A percentile compares a stretch with the other conserved stretches of the same genome.
Evolutionary conservation across 2,329 filamentous ascomycete species (phyloP).

Genomic region (Fusarium sp.): DNA sequence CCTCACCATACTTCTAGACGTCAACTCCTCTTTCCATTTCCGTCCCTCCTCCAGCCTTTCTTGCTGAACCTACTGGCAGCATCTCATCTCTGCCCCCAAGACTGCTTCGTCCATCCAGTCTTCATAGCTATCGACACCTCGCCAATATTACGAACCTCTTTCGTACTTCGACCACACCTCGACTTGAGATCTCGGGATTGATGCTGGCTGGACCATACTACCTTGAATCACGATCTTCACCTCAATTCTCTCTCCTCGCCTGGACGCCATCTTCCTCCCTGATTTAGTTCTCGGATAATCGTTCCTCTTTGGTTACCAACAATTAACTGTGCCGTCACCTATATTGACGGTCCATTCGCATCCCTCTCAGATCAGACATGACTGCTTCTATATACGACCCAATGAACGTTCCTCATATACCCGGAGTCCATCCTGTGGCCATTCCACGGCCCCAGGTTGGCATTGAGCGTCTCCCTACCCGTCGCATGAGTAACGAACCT

Average conservation of each 20-base stretch:
- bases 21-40: slow-evolving; percentile 46
- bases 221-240: slow-evolving; percentile 11
- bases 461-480: slow-evolving; percentile 83
- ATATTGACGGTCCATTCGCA: slow-evolving; percentile 3
- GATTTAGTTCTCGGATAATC: background rate
- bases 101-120: slow-evolving; percentile 20
- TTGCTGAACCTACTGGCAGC: slow-evolving; percentile 35
- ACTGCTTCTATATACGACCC: slow-evolving; percentile 58
- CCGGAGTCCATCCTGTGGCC: slow-evolving; percentile 63
- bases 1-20: slow-evolving; percentile 47
- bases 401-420: slow-evolving; percentile 60
- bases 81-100: slow-evolving; percentile 25
- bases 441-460: slow-evolving; percentile 85
- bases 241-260: slow-evolving; percentile 1
- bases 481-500: slow-evolving; percentile 81
- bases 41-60: slow-evolving; percentile 34
- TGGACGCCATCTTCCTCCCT: slow-evolving; percentile 2
- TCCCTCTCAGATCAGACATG: slow-evolving; percentile 51
- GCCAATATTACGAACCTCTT: slow-evolving; percentile 15
- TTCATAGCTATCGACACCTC: slow-evolving; percentile 27
- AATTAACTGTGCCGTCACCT: slow-evolving; percentile 5
- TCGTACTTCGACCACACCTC: slow-evolving; percentile 24
- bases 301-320: background rate
- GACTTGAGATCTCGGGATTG: slow-evolving; percentile 25
- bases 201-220: slow-evolving; percentile 17